Evolutionary conservation across 2,329 filamentous ascomycete genomes (phyloP).

Genomic region (Tolypocladium guangdongense): DNA sequence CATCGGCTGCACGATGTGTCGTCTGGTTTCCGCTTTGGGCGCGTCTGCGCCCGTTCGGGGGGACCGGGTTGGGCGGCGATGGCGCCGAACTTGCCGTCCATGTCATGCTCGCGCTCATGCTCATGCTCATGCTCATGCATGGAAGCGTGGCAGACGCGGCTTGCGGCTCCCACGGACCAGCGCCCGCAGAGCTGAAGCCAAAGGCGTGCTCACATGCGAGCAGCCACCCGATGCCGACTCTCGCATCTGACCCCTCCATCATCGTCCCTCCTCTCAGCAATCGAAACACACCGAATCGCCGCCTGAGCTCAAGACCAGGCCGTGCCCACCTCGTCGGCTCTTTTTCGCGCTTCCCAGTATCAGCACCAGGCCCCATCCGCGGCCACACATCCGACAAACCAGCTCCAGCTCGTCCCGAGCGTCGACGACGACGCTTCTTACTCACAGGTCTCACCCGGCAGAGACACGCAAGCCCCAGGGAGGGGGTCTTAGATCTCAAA

Average conservation of each 20-base stretch:
- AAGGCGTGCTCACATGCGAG: not conserved
- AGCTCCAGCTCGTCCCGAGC: not conserved
- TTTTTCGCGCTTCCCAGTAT: not conserved
- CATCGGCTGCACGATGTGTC: conserved; percentile 21
- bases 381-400: not conserved
- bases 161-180: not conserved
- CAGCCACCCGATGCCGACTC: not conserved
- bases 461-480: not conserved
- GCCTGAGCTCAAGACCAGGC: not conserved
- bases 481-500: conserved; percentile 1
- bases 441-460: not conserved
- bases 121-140: not conserved
- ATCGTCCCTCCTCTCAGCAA: not conserved
- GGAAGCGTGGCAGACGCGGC: not conserved
- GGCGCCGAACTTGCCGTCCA: not conserved
- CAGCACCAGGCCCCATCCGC: not conserved
- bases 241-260: not conserved
- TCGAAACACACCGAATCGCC: not conserved
- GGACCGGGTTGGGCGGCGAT: not conserved
- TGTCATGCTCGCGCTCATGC: not conserved
- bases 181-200: not conserved
- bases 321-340: not conserved
- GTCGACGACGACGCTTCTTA: not conserved
- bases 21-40: conserved; percentile 20
- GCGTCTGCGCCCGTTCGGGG: not conserved